A percentile compares a stretch with the other conserved stretches of the same genome.
These are phyloP conservation scores for Leishmania turanica DNA, from an alignment of 208 protist species.

Conservation along the genomic window DNA sequence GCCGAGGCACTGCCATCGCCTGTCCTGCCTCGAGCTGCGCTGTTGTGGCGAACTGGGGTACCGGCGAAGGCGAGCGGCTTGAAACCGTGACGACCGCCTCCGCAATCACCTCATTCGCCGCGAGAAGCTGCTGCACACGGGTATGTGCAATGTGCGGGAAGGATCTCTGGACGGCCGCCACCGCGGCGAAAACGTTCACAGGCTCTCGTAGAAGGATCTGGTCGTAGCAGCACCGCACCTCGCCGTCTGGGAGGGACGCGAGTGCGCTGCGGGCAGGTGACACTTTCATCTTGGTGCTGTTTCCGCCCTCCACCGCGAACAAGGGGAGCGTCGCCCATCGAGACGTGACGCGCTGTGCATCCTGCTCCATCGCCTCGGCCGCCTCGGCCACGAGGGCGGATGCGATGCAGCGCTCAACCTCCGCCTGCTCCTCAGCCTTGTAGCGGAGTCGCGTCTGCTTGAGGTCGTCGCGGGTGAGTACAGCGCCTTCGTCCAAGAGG, in stretches of 20 bases:
- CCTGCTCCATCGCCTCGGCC: conserved; percentile 45
- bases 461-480: conserved; percentile 49
- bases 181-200: conserved; percentile 43
- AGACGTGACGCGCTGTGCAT: conserved; percentile 6
- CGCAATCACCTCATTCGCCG: conserved; percentile 56
- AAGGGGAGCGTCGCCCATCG: neutral
- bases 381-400: conserved; percentile 60
- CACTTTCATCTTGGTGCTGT: neutral
- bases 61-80: conserved; percentile 1
- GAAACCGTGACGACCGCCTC: conserved; percentile 16
- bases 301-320: neutral
- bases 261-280: neutral
- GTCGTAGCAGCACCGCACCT: conserved; percentile 41
- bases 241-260: neutral
- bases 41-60: too few relatives aligned
- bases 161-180: conserved; percentile 40
- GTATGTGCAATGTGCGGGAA: conserved; percentile 60
- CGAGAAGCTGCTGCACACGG: conserved; percentile 59
- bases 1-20: neutral
- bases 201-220: conserved; percentile 69
- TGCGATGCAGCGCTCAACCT: conserved; percentile 63
- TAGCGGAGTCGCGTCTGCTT: conserved; percentile 42
- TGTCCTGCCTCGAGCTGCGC: neutral
- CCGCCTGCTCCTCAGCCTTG: conserved; percentile 48
- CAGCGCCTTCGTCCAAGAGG: conserved; percentile 27